Evolutionary conservation across 78 protist genomes (phyloP), one percentile per base, ranked within the genome.

Genomic region (Tieghemostelium lacteum): DNA sequence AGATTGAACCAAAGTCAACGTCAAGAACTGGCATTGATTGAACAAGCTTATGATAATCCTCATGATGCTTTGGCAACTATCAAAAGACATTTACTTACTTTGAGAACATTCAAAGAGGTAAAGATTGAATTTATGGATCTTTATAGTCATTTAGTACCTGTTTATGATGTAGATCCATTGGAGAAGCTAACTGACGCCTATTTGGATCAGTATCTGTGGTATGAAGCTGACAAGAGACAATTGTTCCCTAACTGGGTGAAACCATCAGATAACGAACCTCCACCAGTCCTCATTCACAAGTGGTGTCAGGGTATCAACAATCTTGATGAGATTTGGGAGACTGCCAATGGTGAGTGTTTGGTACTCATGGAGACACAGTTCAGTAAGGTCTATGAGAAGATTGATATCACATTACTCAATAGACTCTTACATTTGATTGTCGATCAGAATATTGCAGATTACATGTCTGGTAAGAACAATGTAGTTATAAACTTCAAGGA

Each of bases 111-210:
- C 96, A 99, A 99, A 92, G 99, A 98, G 72, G 99, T 96, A 24
- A 49, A 72, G 12, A 92, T 99, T 29, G 99, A 98, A 92, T 98
- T 98, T 73, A 93, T 98, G 97, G 99, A 99, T 88, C 58, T 95
- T 69, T 99, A 97, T 92, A 76, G 96, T 28, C 98, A 99, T 65
- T 71, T 99, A 31, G 74, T 97, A 42, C 99, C 99, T 19, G 97
- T 96, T 42, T 97, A 98, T 93, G 99, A 97, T 49, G 93, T 99
- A 57, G 99, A 99, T 60, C 99, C 99, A 14, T 92, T 98, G 29
- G 99, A 99, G 94, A 99, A 99, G 99, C 98, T 99, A 88, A 98
- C 99, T n/a, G 99, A 99, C 91, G 99, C 99, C 26, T 99, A 99
- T 92, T 95, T 99, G 54, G 99, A 99, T 88, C 99, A 98, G 69